Evolutionary conservation across 2,329 filamentous ascomycete genomes (phyloP), one percentile per base, ranked within the genome.

Genomic region (Fusarium sp.): DNA sequence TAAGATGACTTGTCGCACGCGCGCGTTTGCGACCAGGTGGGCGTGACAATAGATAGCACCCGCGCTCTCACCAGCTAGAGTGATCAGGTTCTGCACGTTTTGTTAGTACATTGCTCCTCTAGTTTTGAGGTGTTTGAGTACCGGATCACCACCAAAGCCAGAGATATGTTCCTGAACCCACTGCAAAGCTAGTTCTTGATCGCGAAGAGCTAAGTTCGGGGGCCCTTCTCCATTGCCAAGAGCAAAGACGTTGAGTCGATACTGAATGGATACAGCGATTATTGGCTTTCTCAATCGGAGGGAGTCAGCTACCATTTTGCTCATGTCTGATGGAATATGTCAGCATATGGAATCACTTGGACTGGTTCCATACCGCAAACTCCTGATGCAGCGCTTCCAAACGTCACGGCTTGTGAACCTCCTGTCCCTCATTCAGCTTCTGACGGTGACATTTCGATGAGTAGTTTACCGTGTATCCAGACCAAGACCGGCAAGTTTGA

Each of bases 11-110:
- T 81, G 78, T 35, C 74, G 35, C 3, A 38, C 60, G 7, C 72
- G 2, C 74, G 77, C 5, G 76, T 3, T 77, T 76, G 25, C 81
- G 77, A 19, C 82, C 42, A 73, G 83, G 66, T 86, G 84, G 3
- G 83, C 84, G 70, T 86, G 84, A 9, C 77, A 79, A 29, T 85
- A 85, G 4, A 85, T 78, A 6, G 82, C 84, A 0, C 84, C 84
- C 0, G 84, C 84, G 48, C 84, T 86, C 66, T 86, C 84, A 8
- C 84, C 84, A 2, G 80, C 80, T 5, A 86, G 60, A 0, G 84
- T 85, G 11, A 86, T 80, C 27, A 80, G 80, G 5, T 77, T 27
- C 81, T 84, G 14, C 3, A 23, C 2, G 4, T 0, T 21, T 16
- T 21, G 11, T 63, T 16, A 58, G 16, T 14, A 1, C 0, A 2